These are phyloP conservation scores for Mucor circinelloides DNA, from an alignment of 371 early-diverging fungal genomes.

Conservation along the genomic window DNA sequence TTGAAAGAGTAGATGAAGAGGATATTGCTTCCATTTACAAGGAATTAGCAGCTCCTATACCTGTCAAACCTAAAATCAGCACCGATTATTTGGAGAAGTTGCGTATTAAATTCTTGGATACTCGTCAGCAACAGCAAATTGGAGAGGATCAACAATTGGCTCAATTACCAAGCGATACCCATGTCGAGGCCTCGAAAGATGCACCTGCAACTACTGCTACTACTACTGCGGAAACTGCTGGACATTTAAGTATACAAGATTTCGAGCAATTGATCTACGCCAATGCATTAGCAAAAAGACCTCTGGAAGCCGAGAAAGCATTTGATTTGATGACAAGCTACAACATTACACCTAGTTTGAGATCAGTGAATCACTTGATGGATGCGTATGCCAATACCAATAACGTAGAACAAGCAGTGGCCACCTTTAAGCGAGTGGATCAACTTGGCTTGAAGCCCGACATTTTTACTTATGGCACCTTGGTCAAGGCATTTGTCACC, in stretches of 20 bases:
- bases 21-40: conserved; percentile 35
- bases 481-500: conserved; percentile 74
- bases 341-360: conserved; percentile 64
- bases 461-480: conserved; percentile 64
- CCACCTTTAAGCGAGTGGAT: conserved; percentile 55
- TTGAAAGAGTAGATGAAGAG: conserved; percentile 26
- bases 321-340: conserved; percentile 68
- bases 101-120: conserved; percentile 48
- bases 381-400: conserved; percentile 77
- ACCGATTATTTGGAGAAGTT: conserved; percentile 51
- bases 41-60: conserved; percentile 33
- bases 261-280: conserved; percentile 66
- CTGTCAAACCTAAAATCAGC: conserved; percentile 41
- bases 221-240: neutral
- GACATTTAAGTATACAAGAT: conserved; percentile 9
- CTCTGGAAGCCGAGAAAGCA: conserved; percentile 71
- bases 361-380: conserved; percentile 76
- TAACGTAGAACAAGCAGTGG: conserved; percentile 61
- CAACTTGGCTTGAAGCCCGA: conserved; percentile 57
- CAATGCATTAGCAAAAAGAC: conserved; percentile 70
- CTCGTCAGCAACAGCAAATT: conserved; percentile 21
- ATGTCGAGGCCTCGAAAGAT: neutral
- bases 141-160: neutral
- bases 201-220: neutral
- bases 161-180: neutral